Evolutionary conservation across 2,329 filamentous ascomycete species (phyloP).

Genomic region (Delphinella strobiligena): DNA sequence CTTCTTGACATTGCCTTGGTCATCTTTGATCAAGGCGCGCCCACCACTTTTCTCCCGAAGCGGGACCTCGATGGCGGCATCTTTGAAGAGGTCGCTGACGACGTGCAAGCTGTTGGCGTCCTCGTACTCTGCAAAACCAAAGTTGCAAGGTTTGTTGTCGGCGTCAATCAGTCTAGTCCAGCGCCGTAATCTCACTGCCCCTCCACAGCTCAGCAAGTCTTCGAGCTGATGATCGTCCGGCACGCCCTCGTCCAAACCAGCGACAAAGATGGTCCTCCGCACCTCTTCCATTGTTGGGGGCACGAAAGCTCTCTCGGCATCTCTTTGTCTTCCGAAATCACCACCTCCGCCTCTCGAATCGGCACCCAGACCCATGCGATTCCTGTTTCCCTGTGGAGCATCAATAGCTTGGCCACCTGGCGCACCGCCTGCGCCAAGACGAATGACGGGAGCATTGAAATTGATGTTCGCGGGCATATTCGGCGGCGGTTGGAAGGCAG

Average conservation of each 20-base stretch:
- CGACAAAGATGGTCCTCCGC: conserved; percentile 78
- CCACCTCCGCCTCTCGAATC: conserved; percentile 19
- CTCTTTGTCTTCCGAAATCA: conserved; percentile 33
- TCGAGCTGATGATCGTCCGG: conserved; percentile 71
- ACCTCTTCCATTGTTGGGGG: conserved; percentile 86
- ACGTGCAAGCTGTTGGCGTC: conserved; percentile 78
- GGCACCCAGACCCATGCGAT: conserved; percentile 42
- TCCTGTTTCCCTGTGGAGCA: conserved; percentile 32
- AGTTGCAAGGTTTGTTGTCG: conserved; percentile 71
- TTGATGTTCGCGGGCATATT: conserved; percentile 97
- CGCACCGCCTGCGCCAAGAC: conserved; percentile 61
- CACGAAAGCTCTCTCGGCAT: conserved; percentile 56
- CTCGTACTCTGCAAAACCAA: conserved; percentile 93
- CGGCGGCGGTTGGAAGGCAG: conserved; percentile 74
- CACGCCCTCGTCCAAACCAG: conserved; percentile 68
- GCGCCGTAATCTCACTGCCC: conserved; percentile 53
- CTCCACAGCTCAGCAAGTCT: conserved; percentile 63
- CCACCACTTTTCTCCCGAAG: conserved; percentile 51
- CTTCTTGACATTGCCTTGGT: conserved; percentile 27
- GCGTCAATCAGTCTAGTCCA: conserved; percentile 73
- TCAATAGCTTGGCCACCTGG: conserved; percentile 46
- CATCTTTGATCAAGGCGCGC: conserved; percentile 26
- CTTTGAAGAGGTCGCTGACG: conserved; percentile 63
- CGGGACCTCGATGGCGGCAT: conserved; percentile 66
- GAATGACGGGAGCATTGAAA: conserved; percentile 92